A percentile compares a stretch with the other conserved stretches of the same genome.
Evolutionary conservation across 106 monocot genomes (phyloP).

Genomic region (Dendrobium huoshanense): DNA sequence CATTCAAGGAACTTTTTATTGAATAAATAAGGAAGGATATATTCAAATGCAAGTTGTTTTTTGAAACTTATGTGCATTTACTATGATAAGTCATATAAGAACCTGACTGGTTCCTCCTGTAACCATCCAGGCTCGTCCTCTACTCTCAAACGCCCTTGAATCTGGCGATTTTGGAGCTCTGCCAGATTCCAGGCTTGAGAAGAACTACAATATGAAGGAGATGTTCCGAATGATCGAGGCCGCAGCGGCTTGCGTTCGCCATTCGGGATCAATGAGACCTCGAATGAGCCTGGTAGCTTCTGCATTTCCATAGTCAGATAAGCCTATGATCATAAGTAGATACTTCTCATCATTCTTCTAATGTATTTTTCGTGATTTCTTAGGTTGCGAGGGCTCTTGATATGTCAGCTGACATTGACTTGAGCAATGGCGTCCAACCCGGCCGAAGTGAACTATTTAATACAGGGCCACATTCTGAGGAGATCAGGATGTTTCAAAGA

Average conservation of each 20-base stretch:
- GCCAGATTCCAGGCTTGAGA: slow-evolving; percentile 58
- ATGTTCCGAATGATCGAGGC: slow-evolving; percentile 93
- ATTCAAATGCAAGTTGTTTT: no score
- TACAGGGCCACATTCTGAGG: slow-evolving; percentile 37
- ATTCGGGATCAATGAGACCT: slow-evolving; percentile 85
- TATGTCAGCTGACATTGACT: slow-evolving; percentile 42
- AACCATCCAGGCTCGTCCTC: slow-evolving; percentile 72
- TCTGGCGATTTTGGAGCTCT: slow-evolving; percentile 55
- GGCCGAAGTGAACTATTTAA: slow-evolving; percentile 47
- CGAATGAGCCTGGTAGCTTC: slow-evolving; percentile 69
- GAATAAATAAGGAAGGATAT: no score
- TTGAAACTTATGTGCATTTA: not conserved
- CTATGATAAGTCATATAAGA: not conserved
- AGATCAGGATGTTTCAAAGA: slow-evolving; percentile 53
- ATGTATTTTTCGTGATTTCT: not conserved
- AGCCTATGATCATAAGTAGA: not conserved
- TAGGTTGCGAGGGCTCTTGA: slow-evolving; percentile 71
- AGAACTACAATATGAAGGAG: slow-evolving; percentile 59
- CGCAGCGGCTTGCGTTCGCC: slow-evolving; percentile 82
- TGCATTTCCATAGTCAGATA: not conserved
- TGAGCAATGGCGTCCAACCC: slow-evolving; percentile 55
- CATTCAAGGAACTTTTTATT: no score
- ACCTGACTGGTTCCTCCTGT: not conserved
- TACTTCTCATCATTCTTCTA: not conserved
- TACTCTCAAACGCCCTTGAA: slow-evolving; percentile 58